Evolutionary conservation across 345 rosid species (phyloP).

Genomic region (Nephelium lappaceum): DNA sequence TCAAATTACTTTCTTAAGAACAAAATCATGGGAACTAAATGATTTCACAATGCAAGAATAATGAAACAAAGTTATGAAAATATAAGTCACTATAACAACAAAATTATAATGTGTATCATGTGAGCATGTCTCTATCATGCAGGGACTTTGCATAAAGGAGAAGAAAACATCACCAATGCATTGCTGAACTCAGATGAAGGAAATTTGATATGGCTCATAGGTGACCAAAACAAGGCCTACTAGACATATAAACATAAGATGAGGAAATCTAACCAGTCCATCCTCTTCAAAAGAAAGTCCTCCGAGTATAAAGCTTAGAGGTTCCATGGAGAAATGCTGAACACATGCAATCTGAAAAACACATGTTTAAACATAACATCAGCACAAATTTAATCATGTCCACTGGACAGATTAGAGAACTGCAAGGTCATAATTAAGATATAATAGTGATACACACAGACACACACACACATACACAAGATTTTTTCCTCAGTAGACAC

Average conservation of each 20-base stretch:
- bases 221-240: neutral
- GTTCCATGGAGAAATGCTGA: constrained; percentile 78
- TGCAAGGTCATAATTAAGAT: constrained; percentile 1
- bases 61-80: neutral
- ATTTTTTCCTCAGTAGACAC: no score
- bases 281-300: constrained; percentile 51
- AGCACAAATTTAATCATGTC: constrained; percentile 18
- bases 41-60: neutral
- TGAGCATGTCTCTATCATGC: neutral
- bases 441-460: neutral
- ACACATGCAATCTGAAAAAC: constrained; percentile 80
- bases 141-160: neutral
- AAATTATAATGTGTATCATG: neutral
- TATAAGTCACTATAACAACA: neutral
- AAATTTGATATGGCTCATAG: neutral
- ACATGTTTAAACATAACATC: constrained; percentile 19
- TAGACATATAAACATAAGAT: neutral
- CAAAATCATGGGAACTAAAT: neutral
- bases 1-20: neutral
- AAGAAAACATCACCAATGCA: neutral
- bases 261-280: constrained; percentile 47
- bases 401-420: constrained; percentile 14
- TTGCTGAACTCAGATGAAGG: neutral
- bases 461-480: no score
- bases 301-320: constrained; percentile 62